Evolutionary conservation across 2,329 filamentous ascomycete genomes (phyloP).

Genomic region (Colletotrichum sp.): DNA sequence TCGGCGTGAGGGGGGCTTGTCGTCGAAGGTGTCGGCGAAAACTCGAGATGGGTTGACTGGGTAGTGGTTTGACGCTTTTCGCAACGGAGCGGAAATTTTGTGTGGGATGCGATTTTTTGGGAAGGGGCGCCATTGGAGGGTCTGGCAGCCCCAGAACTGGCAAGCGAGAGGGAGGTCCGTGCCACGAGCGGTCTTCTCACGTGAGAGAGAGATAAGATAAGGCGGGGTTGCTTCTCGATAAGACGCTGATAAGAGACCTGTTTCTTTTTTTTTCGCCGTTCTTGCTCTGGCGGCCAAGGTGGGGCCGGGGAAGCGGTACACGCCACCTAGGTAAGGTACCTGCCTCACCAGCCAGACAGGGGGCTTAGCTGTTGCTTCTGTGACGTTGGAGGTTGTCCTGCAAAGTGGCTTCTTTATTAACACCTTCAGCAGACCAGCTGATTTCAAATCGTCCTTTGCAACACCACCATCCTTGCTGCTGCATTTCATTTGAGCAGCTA

Average conservation of each 20-base stretch:
- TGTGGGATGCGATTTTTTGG: conserved; percentile 17
- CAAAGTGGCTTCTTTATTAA: conserved; percentile 41
- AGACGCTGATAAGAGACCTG: background rate
- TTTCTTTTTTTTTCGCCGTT: background rate
- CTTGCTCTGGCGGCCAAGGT: background rate
- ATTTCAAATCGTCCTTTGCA: conserved; percentile 38
- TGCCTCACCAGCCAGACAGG: background rate
- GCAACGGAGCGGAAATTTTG: conserved; percentile 18
- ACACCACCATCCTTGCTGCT: background rate
- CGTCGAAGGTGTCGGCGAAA: conserved; percentile 16
- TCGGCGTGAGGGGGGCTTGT: conserved; percentile 39
- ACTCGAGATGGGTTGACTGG: conserved; percentile 20
- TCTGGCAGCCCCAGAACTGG: conserved; percentile 15
- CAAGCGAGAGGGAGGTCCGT: background rate
- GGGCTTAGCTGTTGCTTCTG: conserved; percentile 4
- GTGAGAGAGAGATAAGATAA: background rate
- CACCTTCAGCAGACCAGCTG: conserved; percentile 23
- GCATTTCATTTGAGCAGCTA: background rate
- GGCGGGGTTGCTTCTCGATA: background rate
- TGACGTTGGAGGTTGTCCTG: conserved; percentile 23
- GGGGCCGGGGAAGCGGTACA: background rate
- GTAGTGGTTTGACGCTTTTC: conserved; percentile 6
- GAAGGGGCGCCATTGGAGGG: conserved; percentile 32
- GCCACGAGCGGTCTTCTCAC: background rate
- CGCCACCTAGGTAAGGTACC: background rate